Evolutionary conservation across 805 yeast species (phyloP).

Genomic region (Cyberlindnera meyerae): DNA sequence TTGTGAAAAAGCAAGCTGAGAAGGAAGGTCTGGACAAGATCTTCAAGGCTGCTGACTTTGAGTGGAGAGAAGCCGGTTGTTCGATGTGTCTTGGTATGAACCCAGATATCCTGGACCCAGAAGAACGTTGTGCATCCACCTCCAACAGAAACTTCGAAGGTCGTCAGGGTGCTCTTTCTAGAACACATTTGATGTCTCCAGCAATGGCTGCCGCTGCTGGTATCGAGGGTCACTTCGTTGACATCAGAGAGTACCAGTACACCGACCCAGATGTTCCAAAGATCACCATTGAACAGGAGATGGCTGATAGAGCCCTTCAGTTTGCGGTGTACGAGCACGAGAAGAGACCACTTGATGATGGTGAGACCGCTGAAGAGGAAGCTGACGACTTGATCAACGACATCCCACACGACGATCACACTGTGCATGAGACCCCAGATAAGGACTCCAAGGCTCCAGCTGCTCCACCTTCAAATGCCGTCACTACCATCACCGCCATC

Average conservation of each 20-base stretch:
- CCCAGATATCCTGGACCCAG: conserved; percentile 92
- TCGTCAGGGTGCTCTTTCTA: conserved; percentile 93
- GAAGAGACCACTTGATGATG: conserved; percentile 53
- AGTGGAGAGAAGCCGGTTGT: conserved; percentile 99
- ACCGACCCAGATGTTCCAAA: conserved; percentile 56
- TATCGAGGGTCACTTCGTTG: conserved; percentile 83
- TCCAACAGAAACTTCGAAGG: conserved; percentile 99
- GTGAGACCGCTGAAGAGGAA: conserved; percentile 45
- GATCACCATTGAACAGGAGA: conserved; percentile 40
- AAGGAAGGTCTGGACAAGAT: conserved; percentile 89
- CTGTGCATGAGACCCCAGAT: conserved; percentile 32
- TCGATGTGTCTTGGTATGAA: conserved; percentile 99
- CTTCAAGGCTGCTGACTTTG: conserved; percentile 88
- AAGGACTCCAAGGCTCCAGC: conserved; percentile 32
- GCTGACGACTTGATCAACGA: conserved; percentile 55
- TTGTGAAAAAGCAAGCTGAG: conserved; percentile 91
- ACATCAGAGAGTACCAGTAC: conserved; percentile 78
- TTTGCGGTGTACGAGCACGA: conserved; percentile 70
- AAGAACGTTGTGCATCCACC: conserved; percentile 97
- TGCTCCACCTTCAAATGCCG: conserved; percentile 64
- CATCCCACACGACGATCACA: conserved; percentile 51
- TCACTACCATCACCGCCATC: conserved; percentile 70
- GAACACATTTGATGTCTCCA: conserved; percentile 98
- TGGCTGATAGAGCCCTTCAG: conserved; percentile 56
- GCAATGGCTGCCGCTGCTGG: conserved; percentile 99